Percentiles rank a stretch among this genome's conserved stretches.
Evolutionary conservation across 2,329 filamentous ascomycete species (phyloP).

Genomic region (Ophiosphaerella korrae): DNA sequence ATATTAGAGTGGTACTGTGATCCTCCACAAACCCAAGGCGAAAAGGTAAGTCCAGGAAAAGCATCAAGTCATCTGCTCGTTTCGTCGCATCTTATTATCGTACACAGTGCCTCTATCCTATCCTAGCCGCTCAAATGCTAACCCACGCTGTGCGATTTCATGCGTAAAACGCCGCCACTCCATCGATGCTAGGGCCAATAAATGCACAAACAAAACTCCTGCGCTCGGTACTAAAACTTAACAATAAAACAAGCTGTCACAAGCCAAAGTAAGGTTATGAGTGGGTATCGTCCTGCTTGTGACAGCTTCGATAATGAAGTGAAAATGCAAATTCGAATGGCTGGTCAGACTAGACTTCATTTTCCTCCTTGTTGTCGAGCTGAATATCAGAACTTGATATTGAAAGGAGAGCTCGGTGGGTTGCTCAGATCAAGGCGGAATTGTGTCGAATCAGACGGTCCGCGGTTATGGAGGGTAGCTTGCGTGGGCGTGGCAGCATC

Average conservation of each 20-base stretch:
- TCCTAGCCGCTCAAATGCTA: slow-evolving; percentile 25
- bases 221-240: slow-evolving; percentile 36
- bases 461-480: slow-evolving; percentile 36
- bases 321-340: slow-evolving; percentile 33
- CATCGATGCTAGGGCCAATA: slow-evolving; percentile 30
- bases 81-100: no score
- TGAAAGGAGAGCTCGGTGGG: slow-evolving; percentile 45
- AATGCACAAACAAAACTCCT: slow-evolving; percentile 38
- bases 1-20: no score
- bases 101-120: slow-evolving; percentile 1
- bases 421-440: slow-evolving; percentile 44
- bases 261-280: slow-evolving; percentile 32
- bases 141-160: slow-evolving; percentile 6
- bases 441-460: slow-evolving; percentile 36
- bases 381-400: slow-evolving; percentile 40
- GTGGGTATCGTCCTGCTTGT: slow-evolving; percentile 44
- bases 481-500: slow-evolving; percentile 42
- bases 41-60: no score
- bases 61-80: no score
- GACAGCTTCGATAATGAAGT: slow-evolving; percentile 31
- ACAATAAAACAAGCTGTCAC: slow-evolving; percentile 35
- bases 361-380: slow-evolving; percentile 8
- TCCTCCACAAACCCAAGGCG: no score
- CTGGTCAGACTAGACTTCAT: slow-evolving; percentile 21
- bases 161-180: slow-evolving; percentile 15